Evolutionary conservation across 202 grass and related monocot species (phyloP), one percentile per base, ranked within the genome.

Genomic region (Tripidium arundinaceum): DNA sequence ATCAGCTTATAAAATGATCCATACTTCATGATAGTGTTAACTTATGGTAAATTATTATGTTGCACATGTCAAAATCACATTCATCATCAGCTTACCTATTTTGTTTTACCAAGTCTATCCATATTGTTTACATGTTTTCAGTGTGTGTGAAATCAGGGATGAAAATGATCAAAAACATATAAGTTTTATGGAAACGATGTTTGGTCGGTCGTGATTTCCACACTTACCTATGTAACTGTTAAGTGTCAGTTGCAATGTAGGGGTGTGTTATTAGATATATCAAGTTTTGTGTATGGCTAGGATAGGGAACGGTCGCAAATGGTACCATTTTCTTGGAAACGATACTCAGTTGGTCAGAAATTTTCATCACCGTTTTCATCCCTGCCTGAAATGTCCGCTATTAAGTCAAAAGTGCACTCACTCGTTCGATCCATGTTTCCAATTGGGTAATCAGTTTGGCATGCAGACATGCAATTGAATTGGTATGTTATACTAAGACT

Each of bases 81-180:
- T 69, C 33, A 39, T 45, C 38, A 47, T 37, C n/a, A 70, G 6
- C 6, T 13, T 68, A 24, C 49, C 10, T 16, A 43, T 77, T 77
- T 60, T 46, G 15, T 0, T 83, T 27, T 62, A 37, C 13, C 29
- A 16, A 28, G 13, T 52, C 6, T 79, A 16, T 38, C 34, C 15
- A 69, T 81, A 11, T 24, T 50, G 18, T 19, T 62, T 81, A 47
- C 71, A 33, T 2, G 12, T 75, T 62, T 81, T 39, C 40, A 62
- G 2, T 81, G 72, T 55, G 6, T 4, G 45, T 68, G 22, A 55
- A 55, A 55, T 55, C 50, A 55, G 7, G 50, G 19, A 0, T 55
- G 50, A 55, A n/a, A 50, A 7, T 8, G 16, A 52, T 52, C 6
- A 52, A 5, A 52, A 52, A 52, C 7, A n/a, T 45, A 45, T 52